Evolutionary conservation across 2,329 filamentous ascomycete species (phyloP).

Genomic region (Grosmannia huntii): DNA sequence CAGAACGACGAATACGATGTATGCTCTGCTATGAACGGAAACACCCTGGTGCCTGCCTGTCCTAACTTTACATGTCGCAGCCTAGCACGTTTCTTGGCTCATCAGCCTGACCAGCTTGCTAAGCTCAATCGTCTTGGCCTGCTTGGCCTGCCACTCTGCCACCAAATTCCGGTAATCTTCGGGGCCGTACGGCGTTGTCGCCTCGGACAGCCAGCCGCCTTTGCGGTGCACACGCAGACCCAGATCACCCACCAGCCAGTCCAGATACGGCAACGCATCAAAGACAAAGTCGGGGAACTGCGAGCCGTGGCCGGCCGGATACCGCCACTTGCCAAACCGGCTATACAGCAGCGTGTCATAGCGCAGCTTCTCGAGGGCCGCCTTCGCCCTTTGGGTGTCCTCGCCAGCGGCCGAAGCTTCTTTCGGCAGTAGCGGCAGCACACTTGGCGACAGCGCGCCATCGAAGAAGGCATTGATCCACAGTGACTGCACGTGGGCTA

Average conservation of each 20-base stretch:
- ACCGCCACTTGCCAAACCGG: conserved; percentile 58
- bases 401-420: not conserved
- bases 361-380: conserved; percentile 28
- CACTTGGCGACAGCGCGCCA: conserved; percentile 25
- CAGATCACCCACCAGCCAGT: conserved; percentile 53
- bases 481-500: conserved; percentile 37
- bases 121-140: conserved; percentile 13
- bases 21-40: not conserved
- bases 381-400: conserved; percentile 15
- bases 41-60: not conserved
- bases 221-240: conserved; percentile 46
- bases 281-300: conserved; percentile 60
- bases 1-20: not conserved
- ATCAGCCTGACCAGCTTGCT: not conserved
- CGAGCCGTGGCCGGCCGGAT: conserved; percentile 51
- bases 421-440: conserved; percentile 14
- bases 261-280: conserved; percentile 61
- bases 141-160: conserved; percentile 28
- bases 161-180: conserved; percentile 43
- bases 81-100: not conserved
- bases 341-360: conserved; percentile 50
- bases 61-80: not conserved
- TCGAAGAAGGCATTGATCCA: conserved; percentile 56
- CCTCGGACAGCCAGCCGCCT: conserved; percentile 35
- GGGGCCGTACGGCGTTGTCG: conserved; percentile 43